Evolutionary conservation across 169 alveolate genomes (phyloP).

Genomic region (Fabrea salina): DNA sequence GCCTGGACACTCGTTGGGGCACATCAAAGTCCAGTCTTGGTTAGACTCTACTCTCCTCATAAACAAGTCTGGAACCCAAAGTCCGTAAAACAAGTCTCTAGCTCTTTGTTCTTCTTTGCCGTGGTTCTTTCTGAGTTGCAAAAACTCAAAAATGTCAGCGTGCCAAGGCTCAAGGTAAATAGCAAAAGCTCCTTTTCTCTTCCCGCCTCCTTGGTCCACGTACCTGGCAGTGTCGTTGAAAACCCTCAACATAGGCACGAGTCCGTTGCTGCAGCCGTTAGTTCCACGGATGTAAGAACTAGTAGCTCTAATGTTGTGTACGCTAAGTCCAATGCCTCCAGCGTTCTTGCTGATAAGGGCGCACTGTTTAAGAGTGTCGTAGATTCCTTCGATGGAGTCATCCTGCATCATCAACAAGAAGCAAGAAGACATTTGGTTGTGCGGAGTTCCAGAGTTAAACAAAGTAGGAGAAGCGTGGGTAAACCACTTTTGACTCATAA

Average conservation of each 20-base stretch:
- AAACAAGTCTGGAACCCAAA: constrained; percentile 99
- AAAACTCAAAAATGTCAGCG: constrained; percentile 94
- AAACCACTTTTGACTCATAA: constrained; percentile 93
- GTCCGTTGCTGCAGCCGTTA: constrained; percentile 97
- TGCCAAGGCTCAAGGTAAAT: constrained; percentile 99
- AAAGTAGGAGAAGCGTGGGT: constrained; percentile 99
- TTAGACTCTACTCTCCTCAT: constrained; percentile 96
- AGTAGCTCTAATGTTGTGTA: constrained; percentile 93
- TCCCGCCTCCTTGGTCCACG: constrained; percentile 96
- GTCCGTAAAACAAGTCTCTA: constrained; percentile 97
- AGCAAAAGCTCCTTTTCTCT: constrained; percentile 98
- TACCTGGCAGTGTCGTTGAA: constrained; percentile 94
- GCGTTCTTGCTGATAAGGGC: constrained; percentile 97
- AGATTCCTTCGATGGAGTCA: constrained; percentile 97
- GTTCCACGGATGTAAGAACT: constrained; percentile 97
- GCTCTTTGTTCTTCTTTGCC: constrained; percentile 98
- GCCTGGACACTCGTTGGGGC: constrained; percentile 98
- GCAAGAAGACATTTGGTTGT: constrained; percentile 96
- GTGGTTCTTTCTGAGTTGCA: constrained; percentile 94
- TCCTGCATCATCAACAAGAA: constrained; percentile 92
- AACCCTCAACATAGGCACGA: constrained; percentile 98
- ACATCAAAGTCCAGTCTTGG: constrained; percentile 96
- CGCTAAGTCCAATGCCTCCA: constrained; percentile 98
- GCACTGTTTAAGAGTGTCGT: constrained; percentile 92
- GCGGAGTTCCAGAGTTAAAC: constrained; percentile 95